Percentiles rank a stretch among this genome's conserved stretches.
Evolutionary conservation across 164 flowering plant species (phyloP).

Genomic region (Pachysandra terminalis): DNA sequence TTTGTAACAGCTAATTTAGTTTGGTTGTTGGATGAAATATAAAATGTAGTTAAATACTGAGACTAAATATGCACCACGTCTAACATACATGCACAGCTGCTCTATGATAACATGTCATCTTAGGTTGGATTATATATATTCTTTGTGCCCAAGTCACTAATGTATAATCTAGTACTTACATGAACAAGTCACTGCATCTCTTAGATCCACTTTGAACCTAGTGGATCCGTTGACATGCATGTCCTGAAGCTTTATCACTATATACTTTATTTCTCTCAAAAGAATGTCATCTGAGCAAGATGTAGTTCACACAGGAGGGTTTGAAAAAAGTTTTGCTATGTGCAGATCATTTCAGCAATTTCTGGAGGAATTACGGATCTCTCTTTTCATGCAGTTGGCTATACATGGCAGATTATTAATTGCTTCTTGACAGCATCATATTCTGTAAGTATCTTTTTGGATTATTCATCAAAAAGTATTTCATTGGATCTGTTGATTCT

Average conservation of each 20-base stretch:
- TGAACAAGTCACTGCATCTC: neutral
- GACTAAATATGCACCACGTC: neutral
- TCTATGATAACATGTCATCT: neutral
- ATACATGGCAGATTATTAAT: slow-evolving; percentile 84
- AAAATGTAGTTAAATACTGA: too few relatives aligned
- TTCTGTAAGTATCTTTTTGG: slow-evolving; percentile 64
- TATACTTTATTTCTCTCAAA: neutral
- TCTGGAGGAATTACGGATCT: slow-evolving; percentile 96
- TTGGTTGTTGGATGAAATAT: too few relatives aligned
- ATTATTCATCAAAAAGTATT: too few relatives aligned
- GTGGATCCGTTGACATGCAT: neutral
- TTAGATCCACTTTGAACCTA: neutral
- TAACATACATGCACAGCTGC: neutral
- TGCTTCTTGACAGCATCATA: slow-evolving; percentile 97
- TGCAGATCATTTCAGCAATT: slow-evolving; percentile 94
- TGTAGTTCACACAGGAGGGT: neutral
- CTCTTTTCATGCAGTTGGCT: slow-evolving; percentile 88
- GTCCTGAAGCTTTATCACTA: neutral
- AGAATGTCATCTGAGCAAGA: neutral
- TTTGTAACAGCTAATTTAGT: too few relatives aligned
- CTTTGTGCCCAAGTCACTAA: neutral
- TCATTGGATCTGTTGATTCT: slow-evolving; percentile 1
- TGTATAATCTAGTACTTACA: neutral
- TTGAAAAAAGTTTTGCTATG: slow-evolving; percentile 8
- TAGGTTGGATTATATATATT: neutral